Base-by-base conservation (phyloP, 257 asterid genomes). In the Ocimum tenuiflorum region DNA sequence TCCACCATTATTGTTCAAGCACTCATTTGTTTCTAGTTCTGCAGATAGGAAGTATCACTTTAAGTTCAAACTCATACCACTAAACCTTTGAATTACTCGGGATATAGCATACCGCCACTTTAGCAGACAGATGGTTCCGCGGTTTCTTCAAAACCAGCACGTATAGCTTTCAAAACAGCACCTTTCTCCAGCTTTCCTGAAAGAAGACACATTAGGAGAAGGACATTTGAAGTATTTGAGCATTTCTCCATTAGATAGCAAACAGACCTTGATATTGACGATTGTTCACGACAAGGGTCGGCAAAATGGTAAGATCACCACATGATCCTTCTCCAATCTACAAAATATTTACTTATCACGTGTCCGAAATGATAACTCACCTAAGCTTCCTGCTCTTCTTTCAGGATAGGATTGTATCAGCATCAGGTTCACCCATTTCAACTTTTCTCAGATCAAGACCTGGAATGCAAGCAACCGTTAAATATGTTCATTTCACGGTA, bases 281-380 rank as follows among this genome's bases (percentile, higher is more conserved):
- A 70, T 83, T 86, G 73, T 91, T 91, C 77, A 91, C 96, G 9
- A 91, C 98, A 43, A 91, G 85, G 48, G 98, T 87, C 38, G 95
- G 95, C 82, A 89, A 85, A 73, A 89, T 89, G 45, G 97, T 89
- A 12, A 88, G 95, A 58, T 91, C 98, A 66, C 98, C 96, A 29
- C 96, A 86, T 50, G 95, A 22, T 63, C 96, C 96, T 85, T 91
- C 88, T 70, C 98, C 98, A 73, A 91, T 68, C 98, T 88, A 73
- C 74, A 73, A 8, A 71, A 45, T 29, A 23, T 69, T 53, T 5
- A 72, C 63, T 71, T 51, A n/a, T 73, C 64, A 74, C 69, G 14
- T 23, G 52, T 46, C 36, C 65, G 43, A 61, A 24, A 60, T 56
- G 18, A 71, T 18, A 7, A 80, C 78, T 75, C 74, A 83, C 88